A percentile compares a stretch with the other conserved stretches of the same genome.
Evolutionary conservation across 2,329 filamentous ascomycete species (phyloP).

Genomic region (Nemania sp.): DNA sequence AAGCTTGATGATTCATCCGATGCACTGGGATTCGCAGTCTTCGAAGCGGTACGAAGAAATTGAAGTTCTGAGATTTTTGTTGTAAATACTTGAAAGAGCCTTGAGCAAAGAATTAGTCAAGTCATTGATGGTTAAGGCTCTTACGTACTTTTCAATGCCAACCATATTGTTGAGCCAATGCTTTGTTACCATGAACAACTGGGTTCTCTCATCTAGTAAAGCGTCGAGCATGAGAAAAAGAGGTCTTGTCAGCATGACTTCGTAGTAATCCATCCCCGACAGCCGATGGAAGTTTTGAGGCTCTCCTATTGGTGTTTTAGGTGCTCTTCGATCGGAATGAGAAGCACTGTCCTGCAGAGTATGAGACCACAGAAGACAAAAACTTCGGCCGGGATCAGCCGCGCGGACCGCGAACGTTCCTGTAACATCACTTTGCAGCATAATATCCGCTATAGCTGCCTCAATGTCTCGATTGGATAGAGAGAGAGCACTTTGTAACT

Average conservation of each 20-base stretch:
- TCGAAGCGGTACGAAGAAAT: slow-evolving; percentile 50
- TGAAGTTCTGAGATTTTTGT: slow-evolving; percentile 59
- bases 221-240: slow-evolving; percentile 81
- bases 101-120: slow-evolving; percentile 39
- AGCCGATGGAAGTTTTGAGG: slow-evolving; percentile 45
- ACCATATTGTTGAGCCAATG: slow-evolving; percentile 75
- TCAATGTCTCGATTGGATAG: slow-evolving; percentile 74
- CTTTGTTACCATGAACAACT: slow-evolving; percentile 75
- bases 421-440: slow-evolving; percentile 58
- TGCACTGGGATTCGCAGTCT: slow-evolving; percentile 29
- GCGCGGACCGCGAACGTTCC: slow-evolving; percentile 52
- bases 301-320: slow-evolving; percentile 44
- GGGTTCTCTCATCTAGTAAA: slow-evolving; percentile 70
- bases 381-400: slow-evolving; percentile 68
- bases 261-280: slow-evolving; percentile 64
- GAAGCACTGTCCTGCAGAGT: slow-evolving; percentile 63
- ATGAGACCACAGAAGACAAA: slow-evolving; percentile 82
- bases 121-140: background rate
- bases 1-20: slow-evolving; percentile 42
- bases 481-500: slow-evolving; percentile 74
- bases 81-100: slow-evolving; percentile 64
- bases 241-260: slow-evolving; percentile 77
- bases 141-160: slow-evolving; percentile 63
- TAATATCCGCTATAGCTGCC: slow-evolving; percentile 71
- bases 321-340: slow-evolving; percentile 45